Conservation (phyloP, 1,139 yeast genomes). For the Suhomyces kunorum region DNA sequence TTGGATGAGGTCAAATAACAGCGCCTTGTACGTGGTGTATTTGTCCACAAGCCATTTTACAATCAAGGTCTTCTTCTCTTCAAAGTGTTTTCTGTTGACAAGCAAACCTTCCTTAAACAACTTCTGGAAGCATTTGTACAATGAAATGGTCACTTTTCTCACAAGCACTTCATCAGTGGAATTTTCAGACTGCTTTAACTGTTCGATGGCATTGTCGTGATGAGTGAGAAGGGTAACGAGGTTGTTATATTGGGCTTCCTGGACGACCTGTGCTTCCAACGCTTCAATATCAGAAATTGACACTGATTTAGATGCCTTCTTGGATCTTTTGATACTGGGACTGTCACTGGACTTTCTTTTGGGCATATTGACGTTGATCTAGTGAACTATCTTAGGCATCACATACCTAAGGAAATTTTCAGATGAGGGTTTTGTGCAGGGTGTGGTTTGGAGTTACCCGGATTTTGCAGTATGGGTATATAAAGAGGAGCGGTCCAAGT, state of each 20-base stretch:
- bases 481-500: constrained; percentile 14
- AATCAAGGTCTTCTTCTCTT: constrained; percentile 49
- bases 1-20: constrained; percentile 43
- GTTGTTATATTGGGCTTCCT: constrained; percentile 47
- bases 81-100: constrained; percentile 35
- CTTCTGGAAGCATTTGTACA: constrained; percentile 59
- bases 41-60: constrained; percentile 65
- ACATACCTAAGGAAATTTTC: constrained; percentile 11
- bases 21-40: constrained; percentile 56
- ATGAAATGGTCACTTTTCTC: constrained; percentile 53
- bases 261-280: constrained; percentile 34
- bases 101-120: constrained; percentile 54
- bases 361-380: constrained; percentile 8
- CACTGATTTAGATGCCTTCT: constrained; percentile 14
- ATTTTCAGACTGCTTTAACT: constrained; percentile 22
- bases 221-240: constrained; percentile 47
- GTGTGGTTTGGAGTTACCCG: constrained; percentile 22
- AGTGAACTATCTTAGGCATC: background rate
- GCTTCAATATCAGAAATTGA: constrained; percentile 33
- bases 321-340: constrained; percentile 7
- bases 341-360: constrained; percentile 10
- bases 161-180: constrained; percentile 26
- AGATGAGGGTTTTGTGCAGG: constrained; percentile 11
- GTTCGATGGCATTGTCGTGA: constrained; percentile 29
- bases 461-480: constrained; percentile 17